Conservation (phyloP, 768 basidiomycete genomes). For the Neoboletus magnificus region DNA sequence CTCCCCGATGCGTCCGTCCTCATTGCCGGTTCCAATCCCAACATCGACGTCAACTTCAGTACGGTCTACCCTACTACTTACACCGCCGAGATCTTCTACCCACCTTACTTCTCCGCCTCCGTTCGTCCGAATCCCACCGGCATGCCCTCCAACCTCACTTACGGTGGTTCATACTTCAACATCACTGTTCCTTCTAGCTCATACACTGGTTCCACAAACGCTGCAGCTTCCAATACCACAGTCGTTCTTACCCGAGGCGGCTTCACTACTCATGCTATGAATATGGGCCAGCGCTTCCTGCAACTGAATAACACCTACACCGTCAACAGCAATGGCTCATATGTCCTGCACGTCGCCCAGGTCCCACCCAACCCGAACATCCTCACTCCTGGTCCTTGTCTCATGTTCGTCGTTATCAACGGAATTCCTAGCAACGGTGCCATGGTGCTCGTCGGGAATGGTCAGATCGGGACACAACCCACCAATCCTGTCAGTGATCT, state of each 20-base stretch:
- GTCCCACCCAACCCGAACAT: slow-evolving; percentile 81
- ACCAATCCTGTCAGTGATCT: slow-evolving; percentile 25
- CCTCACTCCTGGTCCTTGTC: slow-evolving; percentile 86
- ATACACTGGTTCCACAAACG: slow-evolving; percentile 63
- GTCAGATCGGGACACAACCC: slow-evolving; percentile 70
- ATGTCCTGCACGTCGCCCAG: slow-evolving; percentile 78
- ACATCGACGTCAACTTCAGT: slow-evolving; percentile 72
- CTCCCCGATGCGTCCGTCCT: slow-evolving; percentile 85
- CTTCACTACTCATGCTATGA: slow-evolving; percentile 84
- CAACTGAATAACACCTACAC: slow-evolving; percentile 87
- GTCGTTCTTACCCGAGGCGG: slow-evolving; percentile 83
- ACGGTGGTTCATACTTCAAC: slow-evolving; percentile 83
- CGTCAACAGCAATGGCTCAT: slow-evolving; percentile 71
- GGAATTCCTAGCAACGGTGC: slow-evolving; percentile 84
- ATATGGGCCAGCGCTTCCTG: slow-evolving; percentile 83
- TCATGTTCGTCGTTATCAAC: slow-evolving; percentile 78
- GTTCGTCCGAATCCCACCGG: slow-evolving; percentile 68
- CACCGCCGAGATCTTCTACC: slow-evolving; percentile 86
- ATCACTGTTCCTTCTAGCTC: slow-evolving; percentile 63
- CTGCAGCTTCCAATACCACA: slow-evolving; percentile 69
- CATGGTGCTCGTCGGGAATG: slow-evolving; percentile 75
- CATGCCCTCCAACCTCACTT: slow-evolving; percentile 70
- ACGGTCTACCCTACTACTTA: slow-evolving; percentile 77
- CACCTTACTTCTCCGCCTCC: slow-evolving; percentile 74
- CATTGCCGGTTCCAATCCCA: slow-evolving; percentile 92